Evolutionary conservation across 352 stramenopile genomes (phyloP).

Genomic region (Globisporangium sylvaticum): DNA sequence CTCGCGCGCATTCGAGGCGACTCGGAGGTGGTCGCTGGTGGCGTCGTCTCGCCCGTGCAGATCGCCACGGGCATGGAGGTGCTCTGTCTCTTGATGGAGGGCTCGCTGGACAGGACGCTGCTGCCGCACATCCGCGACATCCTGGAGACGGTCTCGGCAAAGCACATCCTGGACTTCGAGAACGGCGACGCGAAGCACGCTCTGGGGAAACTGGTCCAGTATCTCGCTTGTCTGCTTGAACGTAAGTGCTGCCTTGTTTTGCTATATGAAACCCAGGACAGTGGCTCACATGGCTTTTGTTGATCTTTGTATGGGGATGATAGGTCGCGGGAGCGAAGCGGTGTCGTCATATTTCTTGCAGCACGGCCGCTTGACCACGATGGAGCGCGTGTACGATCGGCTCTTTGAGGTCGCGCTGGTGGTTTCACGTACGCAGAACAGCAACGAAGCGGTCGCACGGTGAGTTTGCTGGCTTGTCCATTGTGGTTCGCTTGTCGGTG

Average conservation of each 20-base stretch:
- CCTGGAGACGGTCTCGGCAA: constrained; percentile 35
- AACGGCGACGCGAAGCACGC: constrained; percentile 27
- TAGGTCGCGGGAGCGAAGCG: constrained; percentile 39
- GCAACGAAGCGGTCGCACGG: constrained; percentile 1
- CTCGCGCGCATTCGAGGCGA: constrained; percentile 58
- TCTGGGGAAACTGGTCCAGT: constrained; percentile 28
- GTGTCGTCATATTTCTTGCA: constrained; percentile 56
- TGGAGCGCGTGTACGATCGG: constrained; percentile 33
- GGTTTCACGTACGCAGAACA: constrained; percentile 14
- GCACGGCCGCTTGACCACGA: constrained; percentile 37
- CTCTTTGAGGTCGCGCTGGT: constrained; percentile 44
- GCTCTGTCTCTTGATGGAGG: constrained; percentile 43
- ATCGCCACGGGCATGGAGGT: constrained; percentile 40
- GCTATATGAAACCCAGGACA: too few relatives aligned
- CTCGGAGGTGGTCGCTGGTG: constrained; percentile 25
- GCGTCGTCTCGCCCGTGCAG: constrained; percentile 20
- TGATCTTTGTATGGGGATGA: background rate
- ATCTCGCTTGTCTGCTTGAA: constrained; percentile 39
- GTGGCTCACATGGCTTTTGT: background rate
- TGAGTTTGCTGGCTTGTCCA: constrained; percentile 25
- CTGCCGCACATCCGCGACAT: constrained; percentile 57
- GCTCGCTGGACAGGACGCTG: constrained; percentile 54
- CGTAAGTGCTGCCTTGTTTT: constrained; percentile 25
- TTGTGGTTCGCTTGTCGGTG: constrained; percentile 3
- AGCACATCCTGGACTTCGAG: constrained; percentile 45